These are phyloP conservation scores for Kluyveromyces sp. DNA, from an alignment of 1,139 yeast genomes.

Conservation along the genomic window DNA sequence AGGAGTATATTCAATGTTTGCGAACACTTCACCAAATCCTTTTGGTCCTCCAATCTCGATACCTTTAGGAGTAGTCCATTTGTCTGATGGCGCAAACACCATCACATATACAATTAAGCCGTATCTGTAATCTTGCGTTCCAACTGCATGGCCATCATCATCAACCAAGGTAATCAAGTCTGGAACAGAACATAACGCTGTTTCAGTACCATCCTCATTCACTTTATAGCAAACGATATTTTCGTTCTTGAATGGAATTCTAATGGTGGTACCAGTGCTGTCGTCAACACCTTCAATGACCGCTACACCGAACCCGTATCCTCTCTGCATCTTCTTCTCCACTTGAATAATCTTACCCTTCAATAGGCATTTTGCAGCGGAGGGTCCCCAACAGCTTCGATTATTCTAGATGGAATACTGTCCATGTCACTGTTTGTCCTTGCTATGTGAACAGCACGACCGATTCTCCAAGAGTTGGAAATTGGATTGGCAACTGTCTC, in stretches of 20 bases:
- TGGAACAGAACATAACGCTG: constrained; percentile 36
- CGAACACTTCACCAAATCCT: constrained; percentile 32
- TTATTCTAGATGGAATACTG: constrained; percentile 32
- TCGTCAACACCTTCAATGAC: constrained; percentile 28
- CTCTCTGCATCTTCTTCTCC: constrained; percentile 36
- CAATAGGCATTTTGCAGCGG: constrained; percentile 33
- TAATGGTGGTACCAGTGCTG: constrained; percentile 68
- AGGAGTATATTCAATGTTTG: constrained; percentile 32
- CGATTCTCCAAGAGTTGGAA: constrained; percentile 43
- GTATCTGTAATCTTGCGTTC: constrained; percentile 42
- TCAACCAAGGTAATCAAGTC: constrained; percentile 40
- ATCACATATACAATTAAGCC: constrained; percentile 38
- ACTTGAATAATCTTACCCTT: constrained; percentile 40
- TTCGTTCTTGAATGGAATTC: constrained; percentile 82
- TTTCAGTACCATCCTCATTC: constrained; percentile 3
- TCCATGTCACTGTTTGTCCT: constrained; percentile 33
- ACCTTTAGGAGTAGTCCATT: constrained; percentile 36
- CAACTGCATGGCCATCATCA: constrained; percentile 40
- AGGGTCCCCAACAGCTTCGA: constrained; percentile 36
- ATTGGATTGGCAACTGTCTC: constrained; percentile 32
- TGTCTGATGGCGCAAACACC: constrained; percentile 35
- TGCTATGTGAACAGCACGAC: constrained; percentile 37
- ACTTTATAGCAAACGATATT: constrained; percentile 30
- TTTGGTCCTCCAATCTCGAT: constrained; percentile 38
- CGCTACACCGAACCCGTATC: constrained; percentile 43